phyloP scores from a whole-genome alignment of 2,329 filamentous ascomycete genomes.

The Penicillium glabrum region DNA sequence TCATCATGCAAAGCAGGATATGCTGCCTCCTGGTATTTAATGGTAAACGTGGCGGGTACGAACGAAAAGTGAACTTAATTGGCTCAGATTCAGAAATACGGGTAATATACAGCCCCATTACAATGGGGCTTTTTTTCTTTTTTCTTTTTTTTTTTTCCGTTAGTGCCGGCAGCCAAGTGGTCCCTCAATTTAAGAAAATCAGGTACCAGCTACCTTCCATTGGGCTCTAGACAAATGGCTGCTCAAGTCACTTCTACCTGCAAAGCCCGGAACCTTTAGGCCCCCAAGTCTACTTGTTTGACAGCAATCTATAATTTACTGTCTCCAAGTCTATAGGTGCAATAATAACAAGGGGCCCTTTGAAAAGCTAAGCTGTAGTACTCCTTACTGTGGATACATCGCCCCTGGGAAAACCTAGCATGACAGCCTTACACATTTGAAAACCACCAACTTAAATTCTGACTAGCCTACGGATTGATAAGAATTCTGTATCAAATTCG shows the following conservation, averaged over 20 bases:
- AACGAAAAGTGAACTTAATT: background rate
- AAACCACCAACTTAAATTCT: background rate
- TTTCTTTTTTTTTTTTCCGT: background rate
- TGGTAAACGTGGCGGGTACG: constrained; percentile 2
- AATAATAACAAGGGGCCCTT: background rate
- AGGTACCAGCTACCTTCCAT: background rate
- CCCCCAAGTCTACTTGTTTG: background rate
- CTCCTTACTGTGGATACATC: background rate
- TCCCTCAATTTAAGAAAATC: background rate
- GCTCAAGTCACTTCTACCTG: background rate
- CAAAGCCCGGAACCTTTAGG: background rate
- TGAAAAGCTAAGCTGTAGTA: no score
- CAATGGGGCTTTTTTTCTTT: background rate
- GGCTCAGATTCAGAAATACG: background rate
- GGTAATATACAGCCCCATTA: background rate
- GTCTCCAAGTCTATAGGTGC: background rate
- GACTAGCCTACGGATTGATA: background rate
- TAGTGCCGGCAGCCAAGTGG: background rate
- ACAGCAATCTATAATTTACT: background rate
- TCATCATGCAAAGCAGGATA: constrained; percentile 8
- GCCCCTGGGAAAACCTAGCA: background rate
- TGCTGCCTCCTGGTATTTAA: constrained; percentile 11
- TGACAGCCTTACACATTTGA: background rate
- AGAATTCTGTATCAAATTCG: background rate
- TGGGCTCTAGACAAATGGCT: background rate